Evolutionary conservation across 306 rosid genomes (phyloP), one percentile per base, ranked within the genome.

Genomic region (Dicorynia guianensis): DNA sequence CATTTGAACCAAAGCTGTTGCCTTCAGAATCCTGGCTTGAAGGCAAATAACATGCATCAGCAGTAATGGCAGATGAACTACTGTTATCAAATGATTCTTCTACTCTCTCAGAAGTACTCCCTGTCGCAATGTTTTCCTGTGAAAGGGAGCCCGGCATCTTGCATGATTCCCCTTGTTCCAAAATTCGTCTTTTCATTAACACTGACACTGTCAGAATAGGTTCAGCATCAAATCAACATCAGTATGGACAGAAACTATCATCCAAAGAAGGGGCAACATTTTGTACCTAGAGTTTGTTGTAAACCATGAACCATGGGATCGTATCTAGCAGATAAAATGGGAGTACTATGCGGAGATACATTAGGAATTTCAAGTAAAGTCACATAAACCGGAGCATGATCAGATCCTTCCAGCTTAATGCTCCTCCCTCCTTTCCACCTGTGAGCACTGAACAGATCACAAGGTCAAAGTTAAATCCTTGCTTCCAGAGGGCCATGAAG

Each of bases 141-240:
- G 30, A 25, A 25, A 25, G 30, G 30, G 30, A 25, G 30, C 30
- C 30, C 2, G 30, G 30, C 30, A 25, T 25, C 30, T 25, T 25
- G 30, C 30, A 25, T 25, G 30, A 25, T 25, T 25, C 30, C 30
- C 30, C 2, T 25, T 25, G 30, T 2, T 25, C 30, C 30, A 2
- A 25, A 25, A 25, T 25, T 25, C 30, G 30, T 25, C 30, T 25
- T 25, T 25, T 25, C 30, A 25, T 25, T 75, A 90, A 85, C 76
- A 93, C 44, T 36, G 97, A 92, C 63, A 74, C 99, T 92, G 97
- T 84, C 87, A 65, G 63, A 69, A 33, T 64, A 76, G 35, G 71
- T 20, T 75, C 49, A 46, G 60, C 65, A 75, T 67, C 20, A 76
- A 47, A 14, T 10, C 54, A 36, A 15, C 17, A 61, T 58, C 47